Evolutionary conservation across 768 basidiomycete species (phyloP), one percentile per base, ranked within the genome.

Genomic region (Tephrocybe sp.): DNA sequence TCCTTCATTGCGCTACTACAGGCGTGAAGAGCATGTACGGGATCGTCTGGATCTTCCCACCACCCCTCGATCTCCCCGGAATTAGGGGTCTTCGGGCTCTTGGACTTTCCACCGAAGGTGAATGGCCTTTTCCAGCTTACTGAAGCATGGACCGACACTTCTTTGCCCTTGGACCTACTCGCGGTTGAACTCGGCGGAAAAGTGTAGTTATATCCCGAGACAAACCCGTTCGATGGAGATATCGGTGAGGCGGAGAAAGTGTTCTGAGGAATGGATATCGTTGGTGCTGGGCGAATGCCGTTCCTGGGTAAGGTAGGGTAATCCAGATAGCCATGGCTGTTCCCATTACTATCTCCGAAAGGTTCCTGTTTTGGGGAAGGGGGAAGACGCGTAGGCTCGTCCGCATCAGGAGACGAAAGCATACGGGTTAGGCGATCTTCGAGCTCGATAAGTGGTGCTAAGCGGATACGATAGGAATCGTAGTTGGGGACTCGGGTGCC

Each of bases 11-110:
- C 74, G 50, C 77, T 75, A 9, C 80, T 79, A 63, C 79, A 85
- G 14, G 78, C 76, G 60, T 85, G 75, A 21, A 92, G 70, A 45
- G 80, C 66, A 65, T 92, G 90, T 42, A 88, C 86, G 33, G 88
- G 89, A 66, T 91, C 88, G 5, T 83, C 78, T 23, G 87, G 89
- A 70, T 93, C 88, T 68, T 88, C 88, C 88, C 88, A 89, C 88
- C 88, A 90, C 26, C 86, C 86, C 61, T 80, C 79, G 45, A 89
- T 79, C 68, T 88, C 85, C 47, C 84, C 82, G 24, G 86, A 80
- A 65, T 85, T 80, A 23, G 79, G 77, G 55, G 79, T 83, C 73
- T 86, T 87, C 6, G 85, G 85, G 61, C 82, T 84, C 68, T 81
- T 85, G 37, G 81, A 79, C 61, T 65, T 78, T 49, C 73, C 77